phyloP scores from a whole-genome alignment of 2,329 filamentous ascomycete species.

The Fulvia fulva region DNA sequence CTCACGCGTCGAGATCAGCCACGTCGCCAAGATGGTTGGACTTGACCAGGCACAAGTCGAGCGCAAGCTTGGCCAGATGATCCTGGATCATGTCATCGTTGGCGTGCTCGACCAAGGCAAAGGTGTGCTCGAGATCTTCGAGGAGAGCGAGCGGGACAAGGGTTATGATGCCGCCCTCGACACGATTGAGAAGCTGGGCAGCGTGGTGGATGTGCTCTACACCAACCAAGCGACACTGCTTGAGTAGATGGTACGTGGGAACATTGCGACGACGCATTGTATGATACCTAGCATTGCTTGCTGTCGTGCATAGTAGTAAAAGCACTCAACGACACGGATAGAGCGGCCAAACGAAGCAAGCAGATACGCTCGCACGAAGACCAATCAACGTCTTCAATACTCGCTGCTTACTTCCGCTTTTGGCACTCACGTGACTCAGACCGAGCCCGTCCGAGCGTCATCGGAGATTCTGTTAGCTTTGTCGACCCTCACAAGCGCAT shows the following conservation, averaged over 20 bases:
- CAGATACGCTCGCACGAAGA: background rate
- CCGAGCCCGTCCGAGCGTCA: background rate
- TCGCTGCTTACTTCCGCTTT: background rate
- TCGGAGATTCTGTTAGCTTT: background rate
- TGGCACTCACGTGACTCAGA: background rate
- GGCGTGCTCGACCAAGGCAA: slow-evolving; percentile 95
- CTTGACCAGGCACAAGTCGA: slow-evolving; percentile 95
- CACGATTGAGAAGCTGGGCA: slow-evolving; percentile 95
- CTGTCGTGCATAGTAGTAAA: slow-evolving; percentile 5
- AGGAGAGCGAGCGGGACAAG: slow-evolving; percentile 89
- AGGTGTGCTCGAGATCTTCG: slow-evolving; percentile 95
- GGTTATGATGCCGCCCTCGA: slow-evolving; percentile 90
- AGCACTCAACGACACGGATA: background rate
- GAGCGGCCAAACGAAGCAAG: slow-evolving; percentile 1
- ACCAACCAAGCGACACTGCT: slow-evolving; percentile 94
- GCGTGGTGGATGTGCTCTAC: slow-evolving; percentile 95
- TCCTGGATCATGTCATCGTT: slow-evolving; percentile 97
- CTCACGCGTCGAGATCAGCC: slow-evolving; percentile 91
- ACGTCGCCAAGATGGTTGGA: slow-evolving; percentile 96
- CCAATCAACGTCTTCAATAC: background rate
- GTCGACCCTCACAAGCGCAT: background rate
- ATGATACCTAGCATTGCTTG: background rate
- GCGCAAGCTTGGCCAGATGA: slow-evolving; percentile 98
- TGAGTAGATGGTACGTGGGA: slow-evolving; percentile 58
- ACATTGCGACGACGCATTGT: background rate